Evolutionary conservation across 768 basidiomycete species (phyloP).

Genomic region (Lenzites betulinus): DNA sequence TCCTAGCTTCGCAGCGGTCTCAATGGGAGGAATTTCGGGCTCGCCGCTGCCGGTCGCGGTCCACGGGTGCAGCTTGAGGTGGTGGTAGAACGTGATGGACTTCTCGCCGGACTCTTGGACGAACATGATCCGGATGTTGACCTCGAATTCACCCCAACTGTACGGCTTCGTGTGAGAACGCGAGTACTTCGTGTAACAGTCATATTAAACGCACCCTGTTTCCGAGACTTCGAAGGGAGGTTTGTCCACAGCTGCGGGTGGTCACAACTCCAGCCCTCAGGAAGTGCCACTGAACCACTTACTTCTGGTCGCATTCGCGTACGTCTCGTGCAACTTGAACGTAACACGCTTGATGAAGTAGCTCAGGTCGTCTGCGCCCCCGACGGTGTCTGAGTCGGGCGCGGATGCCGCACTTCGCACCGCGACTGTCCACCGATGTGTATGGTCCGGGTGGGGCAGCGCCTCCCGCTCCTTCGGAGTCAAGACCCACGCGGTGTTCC

Average conservation of each 20-base stretch:
- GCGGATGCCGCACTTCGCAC: conserved; percentile 84
- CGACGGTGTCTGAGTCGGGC: conserved; percentile 73
- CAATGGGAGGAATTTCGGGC: conserved; percentile 66
- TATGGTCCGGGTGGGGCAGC: conserved; percentile 68
- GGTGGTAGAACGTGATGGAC: conserved; percentile 83
- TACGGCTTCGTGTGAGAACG: no score
- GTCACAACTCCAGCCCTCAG: conserved; percentile 5
- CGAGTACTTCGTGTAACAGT: not conserved
- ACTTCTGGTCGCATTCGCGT: conserved; percentile 90
- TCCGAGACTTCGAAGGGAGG: conserved; percentile 95
- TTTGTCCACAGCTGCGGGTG: conserved; percentile 75
- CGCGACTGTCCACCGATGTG: conserved; percentile 96
- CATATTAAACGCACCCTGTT: conserved; percentile 65
- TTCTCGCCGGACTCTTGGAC: conserved; percentile 90
- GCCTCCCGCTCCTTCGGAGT: conserved; percentile 68
- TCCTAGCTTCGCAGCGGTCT: conserved; percentile 63
- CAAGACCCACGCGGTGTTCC: conserved; percentile 85
- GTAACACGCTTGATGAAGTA: conserved; percentile 96
- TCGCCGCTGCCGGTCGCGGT: conserved; percentile 67
- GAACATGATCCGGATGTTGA: conserved; percentile 90
- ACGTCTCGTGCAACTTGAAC: conserved; percentile 97
- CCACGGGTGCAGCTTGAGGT: conserved; percentile 96
- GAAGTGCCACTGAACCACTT: conserved; percentile 32
- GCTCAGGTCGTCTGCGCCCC: conserved; percentile 86
- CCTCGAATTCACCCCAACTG: conserved; percentile 99